Base-by-base conservation (phyloP, 2,329 filamentous ascomycete genomes). In the Diaporthe citriasiana region DNA sequence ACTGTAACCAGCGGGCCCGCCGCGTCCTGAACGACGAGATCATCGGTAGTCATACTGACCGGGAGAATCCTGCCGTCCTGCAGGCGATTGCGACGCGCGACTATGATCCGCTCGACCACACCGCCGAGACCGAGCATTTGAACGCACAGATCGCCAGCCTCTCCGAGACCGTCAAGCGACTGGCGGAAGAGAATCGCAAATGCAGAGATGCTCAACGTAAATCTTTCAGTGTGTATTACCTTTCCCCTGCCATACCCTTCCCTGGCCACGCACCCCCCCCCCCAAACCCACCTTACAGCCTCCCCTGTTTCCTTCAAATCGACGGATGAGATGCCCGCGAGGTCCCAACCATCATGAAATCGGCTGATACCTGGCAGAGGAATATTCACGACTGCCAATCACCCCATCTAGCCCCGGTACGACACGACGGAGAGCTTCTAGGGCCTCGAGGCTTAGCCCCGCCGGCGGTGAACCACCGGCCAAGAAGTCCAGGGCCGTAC, bases 1-100 rank as follows among this genome's bases (percentile, higher is more conserved):
- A 75, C 73, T 25, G 73, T 33, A 45, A 63, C 2, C 25, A 30
- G 27, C 70, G 71, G 17, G 22, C 17, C 33, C 19, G 30, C 4
- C 73, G 73, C 25, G 63, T 73, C 50, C 40, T 47, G 25, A 50
- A 63, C 17, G 73, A 75, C 27, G 56, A 73, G 40, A 53, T 53
- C 40, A 42, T 45, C 42, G 38, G 35, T 22, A 70, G 40, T 51
- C 9, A 27, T 6, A 3, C 17, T 19, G 47, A 75, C 65, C 17
- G 45, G 27, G 25, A 42, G 27, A 68, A 59, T 33, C 12, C 25
- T n/a, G 19, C 30, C 22, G 47, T 63, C n/a, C 50, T 42, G 17
- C 30, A 50, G 13, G 69, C 69, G 0, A 30, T 71, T 13, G 2
- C 50, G 12, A 33, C 19, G 7, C 45, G 47, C 8, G 42, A 53